phyloP scores from a whole-genome alignment of 306 rosid species.

The Gastrolobium bilobum region DNA sequence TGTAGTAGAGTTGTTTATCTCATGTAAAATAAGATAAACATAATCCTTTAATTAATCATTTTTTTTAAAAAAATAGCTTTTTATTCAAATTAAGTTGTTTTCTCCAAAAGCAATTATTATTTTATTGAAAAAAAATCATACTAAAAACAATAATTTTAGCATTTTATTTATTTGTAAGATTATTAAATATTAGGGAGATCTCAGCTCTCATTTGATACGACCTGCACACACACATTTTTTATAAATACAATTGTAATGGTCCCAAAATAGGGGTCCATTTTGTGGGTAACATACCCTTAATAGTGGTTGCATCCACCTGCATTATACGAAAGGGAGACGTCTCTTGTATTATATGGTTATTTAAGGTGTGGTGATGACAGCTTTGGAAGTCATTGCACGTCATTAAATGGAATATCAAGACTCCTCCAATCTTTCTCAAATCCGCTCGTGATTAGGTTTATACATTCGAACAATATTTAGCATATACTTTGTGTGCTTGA shows the following conservation, averaged over 20 bases:
- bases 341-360: not conserved
- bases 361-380: constrained; percentile 28
- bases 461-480: constrained; percentile 8
- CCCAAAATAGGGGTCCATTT: constrained; percentile 11
- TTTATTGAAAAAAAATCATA: no score
- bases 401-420: constrained; percentile 28
- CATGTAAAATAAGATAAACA: no score
- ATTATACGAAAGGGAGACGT: not conserved
- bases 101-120: no score
- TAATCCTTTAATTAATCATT: no score
- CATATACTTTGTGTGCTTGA: not conserved
- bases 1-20: no score
- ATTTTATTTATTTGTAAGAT: no score
- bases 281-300: constrained; percentile 22
- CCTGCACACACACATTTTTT: no score
- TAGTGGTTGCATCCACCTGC: not conserved
- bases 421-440: not conserved
- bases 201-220: no score
- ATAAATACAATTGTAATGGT: not conserved
- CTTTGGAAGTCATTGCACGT: constrained; percentile 40
- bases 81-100: no score
- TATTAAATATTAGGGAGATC: no score
- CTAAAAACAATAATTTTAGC: no score
- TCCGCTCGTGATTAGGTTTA: constrained; percentile 1
- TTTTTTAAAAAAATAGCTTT: no score